Evolutionary conservation across 2,329 filamentous ascomycete species (phyloP).

Genomic region (Aspergillus sp.): DNA sequence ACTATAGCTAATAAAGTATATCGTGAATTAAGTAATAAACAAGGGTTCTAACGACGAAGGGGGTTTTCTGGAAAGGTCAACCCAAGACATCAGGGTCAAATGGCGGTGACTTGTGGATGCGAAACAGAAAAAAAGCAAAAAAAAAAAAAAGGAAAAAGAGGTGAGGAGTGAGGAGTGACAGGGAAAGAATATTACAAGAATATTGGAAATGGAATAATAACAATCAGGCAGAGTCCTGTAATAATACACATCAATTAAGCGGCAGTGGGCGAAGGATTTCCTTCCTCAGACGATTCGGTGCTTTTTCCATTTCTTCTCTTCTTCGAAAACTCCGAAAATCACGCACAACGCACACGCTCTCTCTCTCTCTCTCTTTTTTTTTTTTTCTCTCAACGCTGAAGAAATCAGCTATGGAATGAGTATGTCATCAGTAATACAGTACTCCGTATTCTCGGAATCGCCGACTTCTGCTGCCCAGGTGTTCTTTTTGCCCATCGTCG

Average conservation of each 20-base stretch:
- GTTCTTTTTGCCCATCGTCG: not conserved
- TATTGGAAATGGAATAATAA: not conserved
- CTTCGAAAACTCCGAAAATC: not conserved
- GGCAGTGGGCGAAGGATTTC: not conserved
- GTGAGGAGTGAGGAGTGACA: not conserved
- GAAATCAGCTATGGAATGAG: not conserved
- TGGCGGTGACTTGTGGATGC: not conserved
- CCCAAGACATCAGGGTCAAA: not conserved
- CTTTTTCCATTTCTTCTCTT: constrained; percentile 1
- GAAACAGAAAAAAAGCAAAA: not conserved
- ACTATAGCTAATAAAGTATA: not conserved
- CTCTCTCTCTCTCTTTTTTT: not conserved
- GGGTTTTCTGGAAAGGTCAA: not conserved
- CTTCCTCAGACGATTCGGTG: not conserved
- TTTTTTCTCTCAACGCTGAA: too few species aligned
- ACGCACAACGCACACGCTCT: not conserved
- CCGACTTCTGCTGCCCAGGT: not conserved
- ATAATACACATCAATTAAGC: constrained; percentile 4
- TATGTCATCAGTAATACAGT: not conserved
- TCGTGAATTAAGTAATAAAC: not conserved
- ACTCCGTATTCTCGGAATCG: not conserved
- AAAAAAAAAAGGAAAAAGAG: too few species aligned
- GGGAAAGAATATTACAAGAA: not conserved
- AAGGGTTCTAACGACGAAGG: not conserved
- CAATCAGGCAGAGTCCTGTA: not conserved